These are phyloP conservation scores for Phytopythium oedochilum DNA, from an alignment of 352 stramenopile species.

Conservation along the genomic window DNA sequence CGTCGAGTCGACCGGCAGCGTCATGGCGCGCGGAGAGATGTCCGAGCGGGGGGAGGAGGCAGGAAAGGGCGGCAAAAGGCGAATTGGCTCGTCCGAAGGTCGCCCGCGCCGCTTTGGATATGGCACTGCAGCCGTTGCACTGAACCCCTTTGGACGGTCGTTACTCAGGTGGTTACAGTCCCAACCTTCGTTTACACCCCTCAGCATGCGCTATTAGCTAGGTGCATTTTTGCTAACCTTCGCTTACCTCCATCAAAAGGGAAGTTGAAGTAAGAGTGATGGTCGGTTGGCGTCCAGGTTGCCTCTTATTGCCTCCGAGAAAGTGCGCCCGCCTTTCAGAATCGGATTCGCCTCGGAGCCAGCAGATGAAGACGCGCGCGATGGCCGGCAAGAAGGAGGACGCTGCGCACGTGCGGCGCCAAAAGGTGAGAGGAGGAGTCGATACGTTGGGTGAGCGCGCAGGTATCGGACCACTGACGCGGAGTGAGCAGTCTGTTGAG, in stretches of 20 bases:
- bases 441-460: too few species aligned
- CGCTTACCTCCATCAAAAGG: conserved; percentile 1
- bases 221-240: not conserved
- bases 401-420: not conserved
- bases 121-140: conserved; percentile 1
- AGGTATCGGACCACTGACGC: too few species aligned
- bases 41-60: not conserved
- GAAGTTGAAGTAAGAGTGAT: conserved; percentile 46
- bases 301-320: not conserved
- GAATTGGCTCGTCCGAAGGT: not conserved
- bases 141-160: not conserved
- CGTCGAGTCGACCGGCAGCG: conserved; percentile 14
- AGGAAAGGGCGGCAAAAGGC: not conserved
- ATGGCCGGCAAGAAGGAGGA: conserved; percentile 1
- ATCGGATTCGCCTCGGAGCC: conserved; percentile 9
- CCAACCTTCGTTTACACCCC: not conserved
- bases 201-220: not conserved
- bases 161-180: conserved; percentile 3
- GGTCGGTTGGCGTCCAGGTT: conserved; percentile 15
- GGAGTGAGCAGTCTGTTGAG: not conserved
- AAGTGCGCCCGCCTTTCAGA: conserved; percentile 18
- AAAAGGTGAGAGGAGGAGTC: not conserved
- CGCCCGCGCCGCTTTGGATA: conserved; percentile 5
- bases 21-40: conserved; percentile 9
- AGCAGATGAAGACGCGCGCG: conserved; percentile 12